Evolutionary conservation across 2,329 filamentous ascomycete species (phyloP).

Genomic region (Stagonosporopsis cucurbitacearum): DNA sequence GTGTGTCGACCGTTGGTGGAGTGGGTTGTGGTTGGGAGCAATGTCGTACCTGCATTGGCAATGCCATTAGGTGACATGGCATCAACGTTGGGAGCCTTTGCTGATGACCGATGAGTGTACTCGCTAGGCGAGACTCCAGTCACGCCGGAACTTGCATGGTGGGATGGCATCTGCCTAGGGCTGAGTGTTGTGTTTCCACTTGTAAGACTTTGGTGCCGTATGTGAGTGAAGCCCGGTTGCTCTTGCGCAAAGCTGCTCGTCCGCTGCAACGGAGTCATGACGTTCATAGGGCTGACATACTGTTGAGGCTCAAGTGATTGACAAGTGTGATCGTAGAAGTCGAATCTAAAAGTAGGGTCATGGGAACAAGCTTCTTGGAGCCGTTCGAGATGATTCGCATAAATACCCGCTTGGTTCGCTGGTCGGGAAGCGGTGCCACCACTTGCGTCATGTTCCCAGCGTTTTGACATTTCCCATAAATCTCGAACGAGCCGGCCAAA

Average conservation of each 20-base stretch:
- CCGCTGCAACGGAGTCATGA: constrained; percentile 24
- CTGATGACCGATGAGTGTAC: constrained; percentile 12
- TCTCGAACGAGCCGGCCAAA: constrained; percentile 33
- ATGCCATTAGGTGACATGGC: neutral
- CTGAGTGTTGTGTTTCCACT: constrained; percentile 24
- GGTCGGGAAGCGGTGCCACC: neutral
- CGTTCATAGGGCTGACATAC: constrained; percentile 25
- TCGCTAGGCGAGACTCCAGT: constrained; percentile 10
- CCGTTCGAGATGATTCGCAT: constrained; percentile 35
- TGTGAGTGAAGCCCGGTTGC: neutral
- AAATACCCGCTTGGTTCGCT: constrained; percentile 35
- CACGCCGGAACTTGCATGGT: neutral
- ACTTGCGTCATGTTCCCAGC: constrained; percentile 26
- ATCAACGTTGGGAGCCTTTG: neutral
- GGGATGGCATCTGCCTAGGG: constrained; percentile 18
- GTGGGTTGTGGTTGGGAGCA: constrained; percentile 2
- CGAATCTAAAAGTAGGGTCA: constrained; percentile 32
- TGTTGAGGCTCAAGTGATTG: constrained; percentile 24
- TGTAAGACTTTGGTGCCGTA: constrained; percentile 24
- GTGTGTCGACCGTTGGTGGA: constrained; percentile 2
- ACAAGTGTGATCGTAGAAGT: constrained; percentile 44
- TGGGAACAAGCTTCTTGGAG: constrained; percentile 30
- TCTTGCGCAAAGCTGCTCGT: constrained; percentile 15
- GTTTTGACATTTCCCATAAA: constrained; percentile 38
- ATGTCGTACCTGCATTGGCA: neutral